Evolutionary conservation across 352 stramenopile genomes (phyloP).

Genomic region (Globisporangium splendens): DNA sequence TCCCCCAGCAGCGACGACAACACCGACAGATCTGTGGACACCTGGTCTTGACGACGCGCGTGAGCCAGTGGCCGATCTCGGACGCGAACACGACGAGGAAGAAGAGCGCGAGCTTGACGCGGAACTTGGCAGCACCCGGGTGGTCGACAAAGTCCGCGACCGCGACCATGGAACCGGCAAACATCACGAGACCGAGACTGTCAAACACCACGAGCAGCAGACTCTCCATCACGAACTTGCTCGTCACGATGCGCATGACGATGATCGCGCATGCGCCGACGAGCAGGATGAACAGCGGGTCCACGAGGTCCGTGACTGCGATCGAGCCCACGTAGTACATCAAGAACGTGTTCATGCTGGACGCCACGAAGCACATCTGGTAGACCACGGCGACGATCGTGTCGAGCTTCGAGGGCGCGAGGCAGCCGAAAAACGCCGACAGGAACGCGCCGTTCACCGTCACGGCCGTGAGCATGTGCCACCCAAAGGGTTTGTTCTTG

Average conservation of each 20-base stretch:
- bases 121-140: slow-evolving; percentile 24
- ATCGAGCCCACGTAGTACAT: slow-evolving; percentile 34
- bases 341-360: slow-evolving; percentile 49
- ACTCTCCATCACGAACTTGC: slow-evolving; percentile 44
- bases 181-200: slow-evolving; percentile 26
- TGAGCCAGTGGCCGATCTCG: slow-evolving; percentile 26
- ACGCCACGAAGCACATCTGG: slow-evolving; percentile 40
- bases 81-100: slow-evolving; percentile 40
- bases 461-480: slow-evolving; percentile 33
- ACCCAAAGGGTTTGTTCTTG: slow-evolving; percentile 13
- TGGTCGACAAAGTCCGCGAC: slow-evolving; percentile 42
- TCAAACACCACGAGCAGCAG: slow-evolving; percentile 42
- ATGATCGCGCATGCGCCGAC: slow-evolving; percentile 33
- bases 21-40: background rate
- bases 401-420: slow-evolving; percentile 33
- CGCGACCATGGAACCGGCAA: slow-evolving; percentile 32
- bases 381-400: slow-evolving; percentile 38
- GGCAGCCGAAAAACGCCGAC: slow-evolving; percentile 30
- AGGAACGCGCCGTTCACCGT: slow-evolving; percentile 25
- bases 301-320: slow-evolving; percentile 27
- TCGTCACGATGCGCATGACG: slow-evolving; percentile 45
- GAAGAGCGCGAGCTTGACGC: slow-evolving; percentile 44
- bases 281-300: slow-evolving; percentile 45
- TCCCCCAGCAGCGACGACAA: slow-evolving; percentile 2
- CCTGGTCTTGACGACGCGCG: background rate